Percentiles rank a stretch among this genome's conserved stretches.
Evolutionary conservation across 2,329 filamentous ascomycete species (phyloP).

Genomic region (Ceratocystis lukuohia): DNA sequence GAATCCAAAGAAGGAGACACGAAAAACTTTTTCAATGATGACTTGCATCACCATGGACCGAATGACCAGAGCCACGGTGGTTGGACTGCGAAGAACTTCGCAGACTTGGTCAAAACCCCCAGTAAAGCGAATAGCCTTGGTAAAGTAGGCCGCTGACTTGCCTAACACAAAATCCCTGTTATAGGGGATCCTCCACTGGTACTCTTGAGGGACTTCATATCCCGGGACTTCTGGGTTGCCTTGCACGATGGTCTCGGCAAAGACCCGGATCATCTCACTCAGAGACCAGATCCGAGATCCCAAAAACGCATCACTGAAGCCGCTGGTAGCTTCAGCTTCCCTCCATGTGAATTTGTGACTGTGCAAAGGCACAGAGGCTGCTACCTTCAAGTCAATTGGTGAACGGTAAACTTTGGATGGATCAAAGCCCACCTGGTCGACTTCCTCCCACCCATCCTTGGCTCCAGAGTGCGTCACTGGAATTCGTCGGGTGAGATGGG

Average conservation of each 20-base stretch:
- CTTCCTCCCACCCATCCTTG: conserved; percentile 9
- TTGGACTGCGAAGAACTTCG: conserved; percentile 10
- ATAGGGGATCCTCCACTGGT: conserved; percentile 1
- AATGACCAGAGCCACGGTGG: background rate
- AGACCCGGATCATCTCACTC: background rate
- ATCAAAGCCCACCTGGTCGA: conserved; percentile 9
- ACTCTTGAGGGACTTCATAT: conserved; percentile 1
- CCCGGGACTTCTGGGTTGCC: background rate
- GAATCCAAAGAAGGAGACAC: conserved; percentile 14
- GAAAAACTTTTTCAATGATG: conserved; percentile 11
- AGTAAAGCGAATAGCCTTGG: conserved; percentile 13
- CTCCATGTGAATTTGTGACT: conserved; percentile 7
- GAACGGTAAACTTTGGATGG: conserved; percentile 8
- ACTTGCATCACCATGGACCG: conserved; percentile 17
- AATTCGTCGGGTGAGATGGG: conserved; percentile 8
- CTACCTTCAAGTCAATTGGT: conserved; percentile 8
- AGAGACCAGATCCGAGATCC: conserved; percentile 12
- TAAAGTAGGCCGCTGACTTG: conserved; percentile 11
- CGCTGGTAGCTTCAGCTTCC: background rate
- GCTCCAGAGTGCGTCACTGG: conserved; percentile 1
- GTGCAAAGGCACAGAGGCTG: background rate
- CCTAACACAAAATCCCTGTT: conserved; percentile 8
- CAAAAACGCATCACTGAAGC: conserved; percentile 1
- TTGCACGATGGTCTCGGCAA: conserved; percentile 3
- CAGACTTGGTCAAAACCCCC: conserved; percentile 10